Conservation (phyloP, 306 rosid genomes). For the Cucumis hystrix region DNA sequence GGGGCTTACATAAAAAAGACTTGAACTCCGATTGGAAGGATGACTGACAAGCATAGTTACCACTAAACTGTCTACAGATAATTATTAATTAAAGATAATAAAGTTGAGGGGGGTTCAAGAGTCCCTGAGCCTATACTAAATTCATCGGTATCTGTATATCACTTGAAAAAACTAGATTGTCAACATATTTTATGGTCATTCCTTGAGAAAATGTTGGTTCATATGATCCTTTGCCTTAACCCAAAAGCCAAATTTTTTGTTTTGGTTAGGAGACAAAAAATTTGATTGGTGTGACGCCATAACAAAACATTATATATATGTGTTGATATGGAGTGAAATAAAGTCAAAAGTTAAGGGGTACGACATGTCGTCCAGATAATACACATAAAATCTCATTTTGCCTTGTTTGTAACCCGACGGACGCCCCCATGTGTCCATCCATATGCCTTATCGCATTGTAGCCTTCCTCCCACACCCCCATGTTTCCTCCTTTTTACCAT, state of each 20-base stretch:
- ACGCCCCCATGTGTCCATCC: background rate
- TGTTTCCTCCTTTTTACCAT: background rate
- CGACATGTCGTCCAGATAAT: constrained; percentile 1
- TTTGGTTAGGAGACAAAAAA: background rate
- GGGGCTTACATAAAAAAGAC: too few relatives aligned
- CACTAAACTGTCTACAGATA: too few relatives aligned
- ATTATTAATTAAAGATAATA: too few relatives aligned
- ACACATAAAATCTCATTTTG: background rate
- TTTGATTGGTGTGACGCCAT: background rate
- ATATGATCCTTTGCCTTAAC: background rate
- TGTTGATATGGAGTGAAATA: background rate
- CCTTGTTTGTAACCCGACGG: background rate
- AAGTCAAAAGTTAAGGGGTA: background rate
- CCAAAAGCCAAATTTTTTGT: background rate
- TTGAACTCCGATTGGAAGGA: too few relatives aligned
- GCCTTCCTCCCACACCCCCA: background rate
- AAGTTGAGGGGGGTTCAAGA: too few relatives aligned
- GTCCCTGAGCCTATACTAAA: too few relatives aligned
- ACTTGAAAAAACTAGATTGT: too few relatives aligned
- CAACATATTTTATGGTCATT: too few relatives aligned
- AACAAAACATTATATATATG: background rate
- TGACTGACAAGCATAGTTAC: too few relatives aligned
- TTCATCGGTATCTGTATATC: too few relatives aligned
- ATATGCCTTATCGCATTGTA: background rate
- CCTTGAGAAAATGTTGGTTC: background rate